A percentile compares a stretch with the other conserved stretches of the same genome.
Evolutionary conservation across 306 rosid genomes (phyloP).

Genomic region (Vigna unguiculata): DNA sequence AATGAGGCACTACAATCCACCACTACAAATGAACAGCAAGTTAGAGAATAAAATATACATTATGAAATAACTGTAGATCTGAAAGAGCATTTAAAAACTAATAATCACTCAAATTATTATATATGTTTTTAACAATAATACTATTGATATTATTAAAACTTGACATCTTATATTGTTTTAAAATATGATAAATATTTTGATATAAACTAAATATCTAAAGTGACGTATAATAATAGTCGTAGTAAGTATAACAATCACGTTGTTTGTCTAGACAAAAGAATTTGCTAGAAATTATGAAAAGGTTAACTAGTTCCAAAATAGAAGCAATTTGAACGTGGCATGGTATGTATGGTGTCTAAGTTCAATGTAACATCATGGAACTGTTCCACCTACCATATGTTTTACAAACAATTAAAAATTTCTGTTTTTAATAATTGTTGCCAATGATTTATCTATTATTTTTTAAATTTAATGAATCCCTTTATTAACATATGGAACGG

Average conservation of each 20-base stretch:
- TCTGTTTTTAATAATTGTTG: neutral
- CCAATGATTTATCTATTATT: neutral
- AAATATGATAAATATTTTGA: neutral
- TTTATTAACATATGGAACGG: no score
- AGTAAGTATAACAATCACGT: neutral
- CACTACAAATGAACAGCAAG: no score
- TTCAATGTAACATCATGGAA: slow-evolving; percentile 33
- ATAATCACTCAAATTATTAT: no score
- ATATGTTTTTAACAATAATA: no score
- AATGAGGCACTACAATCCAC: no score
- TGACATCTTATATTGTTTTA: neutral
- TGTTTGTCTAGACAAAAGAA: neutral
- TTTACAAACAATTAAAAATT: neutral
- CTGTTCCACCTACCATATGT: neutral
- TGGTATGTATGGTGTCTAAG: slow-evolving; percentile 29
- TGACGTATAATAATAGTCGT: neutral
- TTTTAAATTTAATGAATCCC: no score
- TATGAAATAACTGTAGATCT: no score
- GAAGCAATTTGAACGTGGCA: neutral
- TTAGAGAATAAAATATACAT: no score
- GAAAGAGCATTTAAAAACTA: neutral
- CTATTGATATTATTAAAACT: neutral
- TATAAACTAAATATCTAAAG: neutral
- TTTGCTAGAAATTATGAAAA: neutral
- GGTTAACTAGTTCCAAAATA: neutral